Conservation (phyloP, 2,329 filamentous ascomycete genomes). For the Colletotrichum echinochloae region DNA sequence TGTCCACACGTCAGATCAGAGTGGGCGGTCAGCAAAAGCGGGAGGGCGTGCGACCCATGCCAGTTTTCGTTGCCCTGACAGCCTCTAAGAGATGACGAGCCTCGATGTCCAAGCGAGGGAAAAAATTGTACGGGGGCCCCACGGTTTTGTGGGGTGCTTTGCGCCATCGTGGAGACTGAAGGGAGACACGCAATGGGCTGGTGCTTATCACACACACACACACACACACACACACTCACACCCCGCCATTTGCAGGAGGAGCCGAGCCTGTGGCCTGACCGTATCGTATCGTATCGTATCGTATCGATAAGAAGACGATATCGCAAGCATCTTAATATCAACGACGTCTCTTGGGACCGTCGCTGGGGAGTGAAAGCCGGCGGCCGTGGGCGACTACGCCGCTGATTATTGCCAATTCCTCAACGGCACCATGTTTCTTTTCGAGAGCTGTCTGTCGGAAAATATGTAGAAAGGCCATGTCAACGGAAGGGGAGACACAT, state of each 20-base stretch:
- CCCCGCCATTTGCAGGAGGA: constrained; percentile 10
- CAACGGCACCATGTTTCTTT: background rate
- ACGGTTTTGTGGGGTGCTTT: constrained; percentile 34
- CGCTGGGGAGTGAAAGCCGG: background rate
- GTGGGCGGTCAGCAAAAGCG: constrained; percentile 19
- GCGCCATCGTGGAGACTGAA: constrained; percentile 20
- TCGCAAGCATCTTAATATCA: constrained; percentile 17
- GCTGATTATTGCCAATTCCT: too few relatives aligned
- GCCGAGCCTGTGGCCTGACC: constrained; percentile 19
- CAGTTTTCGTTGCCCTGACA: constrained; percentile 13
- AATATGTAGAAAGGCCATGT: constrained; percentile 43
- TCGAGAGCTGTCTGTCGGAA: constrained; percentile 34
- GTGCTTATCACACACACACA: constrained; percentile 30
- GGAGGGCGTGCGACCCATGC: constrained; percentile 36
- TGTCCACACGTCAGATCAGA: background rate
- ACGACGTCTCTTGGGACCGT: constrained; percentile 20
- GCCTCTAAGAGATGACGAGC: constrained; percentile 30
- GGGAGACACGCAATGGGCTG: background rate
- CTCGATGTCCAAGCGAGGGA: constrained; percentile 7
- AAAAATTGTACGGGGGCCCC: constrained; percentile 36
- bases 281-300: constrained; percentile 24
- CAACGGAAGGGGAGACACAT: constrained; percentile 44
- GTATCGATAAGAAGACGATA: constrained; percentile 24
- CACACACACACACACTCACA: too few relatives aligned
- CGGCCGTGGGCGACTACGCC: background rate